phyloP scores from a whole-genome alignment of 2,329 filamentous ascomycete species.

The Pezicula carpinea region DNA sequence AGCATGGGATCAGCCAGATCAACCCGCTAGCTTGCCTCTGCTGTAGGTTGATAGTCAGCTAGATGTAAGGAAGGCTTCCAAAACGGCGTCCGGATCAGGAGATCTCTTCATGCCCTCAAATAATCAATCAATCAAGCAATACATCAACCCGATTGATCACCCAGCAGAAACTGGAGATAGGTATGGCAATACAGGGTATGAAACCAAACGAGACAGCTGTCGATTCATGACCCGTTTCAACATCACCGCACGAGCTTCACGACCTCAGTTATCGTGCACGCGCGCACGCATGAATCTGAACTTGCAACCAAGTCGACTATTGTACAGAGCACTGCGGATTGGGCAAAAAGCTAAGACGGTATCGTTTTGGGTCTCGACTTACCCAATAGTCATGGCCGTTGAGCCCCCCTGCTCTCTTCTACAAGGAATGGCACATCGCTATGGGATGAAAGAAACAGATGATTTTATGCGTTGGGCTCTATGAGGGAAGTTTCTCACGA shows the following conservation, averaged over 20 bases:
- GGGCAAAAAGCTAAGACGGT: not conserved
- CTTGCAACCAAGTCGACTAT: not conserved
- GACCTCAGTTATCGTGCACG: not conserved
- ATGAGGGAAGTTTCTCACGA: not conserved
- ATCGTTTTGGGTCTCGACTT: not conserved
- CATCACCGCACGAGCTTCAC: not conserved
- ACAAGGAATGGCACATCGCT: not conserved
- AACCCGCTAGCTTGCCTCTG: too few relatives aligned
- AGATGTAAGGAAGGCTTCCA: too few relatives aligned
- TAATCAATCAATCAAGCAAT: too few relatives aligned
- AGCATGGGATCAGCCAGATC: too few relatives aligned
- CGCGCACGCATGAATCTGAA: not conserved
- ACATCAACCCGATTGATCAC: too few relatives aligned
- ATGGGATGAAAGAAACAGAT: conserved; percentile 1
- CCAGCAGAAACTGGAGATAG: not conserved
- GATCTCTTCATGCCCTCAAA: too few relatives aligned
- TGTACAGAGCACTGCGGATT: not conserved
- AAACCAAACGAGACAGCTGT: conserved; percentile 1
- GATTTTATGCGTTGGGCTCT: not conserved
- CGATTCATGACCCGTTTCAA: not conserved
- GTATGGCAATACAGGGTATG: not conserved
- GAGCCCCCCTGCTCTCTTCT: not conserved
- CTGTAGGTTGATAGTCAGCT: too few relatives aligned
- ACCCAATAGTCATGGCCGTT: not conserved
- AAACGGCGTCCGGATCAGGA: too few relatives aligned